Conservation (phyloP, 257 asterid genomes). For the Nicotiana benthamiana region DNA sequence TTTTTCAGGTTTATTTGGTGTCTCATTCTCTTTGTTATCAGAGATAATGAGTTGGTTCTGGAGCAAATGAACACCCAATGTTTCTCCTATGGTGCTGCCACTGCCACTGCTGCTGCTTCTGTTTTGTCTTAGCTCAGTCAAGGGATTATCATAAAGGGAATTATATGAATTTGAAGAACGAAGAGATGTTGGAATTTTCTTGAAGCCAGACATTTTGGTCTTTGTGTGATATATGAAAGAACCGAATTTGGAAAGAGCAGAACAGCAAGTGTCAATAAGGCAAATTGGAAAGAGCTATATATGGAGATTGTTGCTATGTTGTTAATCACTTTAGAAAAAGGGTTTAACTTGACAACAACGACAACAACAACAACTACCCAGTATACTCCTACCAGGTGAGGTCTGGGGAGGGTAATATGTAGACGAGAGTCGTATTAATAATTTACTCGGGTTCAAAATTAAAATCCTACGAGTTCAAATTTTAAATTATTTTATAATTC, state of each 20-base stretch:
- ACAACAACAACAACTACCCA: too few species aligned
- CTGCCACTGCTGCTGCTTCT: constrained; percentile 32
- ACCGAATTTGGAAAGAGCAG: constrained; percentile 1
- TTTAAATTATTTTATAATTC: too few species aligned
- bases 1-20: constrained; percentile 28
- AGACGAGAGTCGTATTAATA: too few species aligned
- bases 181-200: constrained; percentile 35
- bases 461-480: too few species aligned
- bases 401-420: too few species aligned
- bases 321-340: not conserved
- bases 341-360: not conserved
- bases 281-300: not conserved
- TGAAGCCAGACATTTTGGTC: constrained; percentile 40
- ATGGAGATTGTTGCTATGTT: not conserved
- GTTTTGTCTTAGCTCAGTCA: constrained; percentile 40
- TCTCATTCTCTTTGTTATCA: constrained; percentile 41
- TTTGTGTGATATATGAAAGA: not conserved
- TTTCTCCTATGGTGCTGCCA: not conserved
- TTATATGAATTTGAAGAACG: constrained; percentile 44
- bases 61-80: constrained; percentile 24
- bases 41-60: constrained; percentile 8
- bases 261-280: not conserved
- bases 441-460: too few species aligned
- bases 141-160: constrained; percentile 56
- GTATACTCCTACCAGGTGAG: too few species aligned